A percentile compares a stretch with the other conserved stretches of the same genome.
phyloP scores from a whole-genome alignment of 768 basidiomycete genomes.

The Boletus patriciae region DNA sequence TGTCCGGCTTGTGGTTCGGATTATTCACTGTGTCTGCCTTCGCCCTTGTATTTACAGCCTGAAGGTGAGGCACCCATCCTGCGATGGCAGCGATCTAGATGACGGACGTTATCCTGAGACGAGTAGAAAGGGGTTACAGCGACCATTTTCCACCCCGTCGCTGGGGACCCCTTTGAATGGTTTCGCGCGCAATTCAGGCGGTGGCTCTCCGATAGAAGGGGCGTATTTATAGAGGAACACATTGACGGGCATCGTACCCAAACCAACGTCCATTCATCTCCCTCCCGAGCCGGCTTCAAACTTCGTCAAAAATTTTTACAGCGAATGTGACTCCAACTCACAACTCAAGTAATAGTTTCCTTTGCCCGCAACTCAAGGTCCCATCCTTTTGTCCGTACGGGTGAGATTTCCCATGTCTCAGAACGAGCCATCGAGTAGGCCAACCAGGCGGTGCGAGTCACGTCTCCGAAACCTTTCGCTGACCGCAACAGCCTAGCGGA shows the following conservation, averaged over 20 bases:
- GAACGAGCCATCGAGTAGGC: too few relatives aligned
- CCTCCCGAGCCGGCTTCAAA: background rate
- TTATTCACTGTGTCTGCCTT: too few relatives aligned
- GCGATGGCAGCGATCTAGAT: too few relatives aligned
- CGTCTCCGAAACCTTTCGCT: too few relatives aligned
- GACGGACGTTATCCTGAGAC: background rate
- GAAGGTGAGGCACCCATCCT: too few relatives aligned
- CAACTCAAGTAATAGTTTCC: too few relatives aligned
- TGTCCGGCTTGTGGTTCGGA: background rate
- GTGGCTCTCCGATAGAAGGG: background rate
- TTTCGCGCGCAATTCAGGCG: background rate
- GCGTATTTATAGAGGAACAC: background rate
- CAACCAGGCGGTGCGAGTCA: too few relatives aligned
- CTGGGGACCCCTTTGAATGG: background rate
- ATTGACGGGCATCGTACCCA: background rate
- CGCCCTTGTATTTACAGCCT: background rate
- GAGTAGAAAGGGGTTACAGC: background rate
- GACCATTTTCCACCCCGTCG: background rate
- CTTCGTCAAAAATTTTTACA: background rate
- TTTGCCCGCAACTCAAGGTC: too few relatives aligned
- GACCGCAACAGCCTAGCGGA: too few relatives aligned
- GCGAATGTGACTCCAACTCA: too few relatives aligned
- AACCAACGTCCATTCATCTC: background rate
- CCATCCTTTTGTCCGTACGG: too few relatives aligned
- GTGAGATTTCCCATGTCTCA: too few relatives aligned